phyloP scores from a whole-genome alignment of 73 alveolate genomes.

The Paramecium biaurelia region DNA sequence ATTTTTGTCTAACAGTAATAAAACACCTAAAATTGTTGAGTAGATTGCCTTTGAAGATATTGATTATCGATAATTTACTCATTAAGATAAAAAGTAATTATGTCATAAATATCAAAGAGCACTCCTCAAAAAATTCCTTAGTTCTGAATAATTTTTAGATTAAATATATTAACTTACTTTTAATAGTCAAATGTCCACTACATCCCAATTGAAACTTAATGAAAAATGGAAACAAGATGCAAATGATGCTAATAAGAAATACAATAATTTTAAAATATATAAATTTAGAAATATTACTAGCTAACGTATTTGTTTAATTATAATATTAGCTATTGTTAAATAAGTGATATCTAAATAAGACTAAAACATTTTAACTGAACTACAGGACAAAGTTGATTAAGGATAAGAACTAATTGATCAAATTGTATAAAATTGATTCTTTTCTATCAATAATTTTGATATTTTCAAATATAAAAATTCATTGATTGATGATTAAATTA shows the following conservation, averaged over 20 bases:
- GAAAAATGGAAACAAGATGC: constrained; percentile 39
- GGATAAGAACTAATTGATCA: background rate
- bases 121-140: constrained; percentile 11
- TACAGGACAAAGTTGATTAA: background rate
- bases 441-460: background rate
- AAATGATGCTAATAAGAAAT: background rate
- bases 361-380: background rate
- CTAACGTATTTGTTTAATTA: background rate
- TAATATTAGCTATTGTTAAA: background rate
- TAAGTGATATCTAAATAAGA: background rate
- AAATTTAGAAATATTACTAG: background rate
- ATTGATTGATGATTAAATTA: background rate
- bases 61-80: background rate
- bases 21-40: background rate
- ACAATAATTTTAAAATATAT: background rate
- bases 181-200: background rate
- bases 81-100: constrained; percentile 43
- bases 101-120: background rate
- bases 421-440: background rate
- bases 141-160: constrained; percentile 55
- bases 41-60: constrained; percentile 19
- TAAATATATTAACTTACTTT: constrained; percentile 40
- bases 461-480: background rate
- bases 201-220: background rate
- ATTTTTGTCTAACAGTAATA: background rate